phyloP scores from a whole-genome alignment of 163 green algal species.

The Chlamydomonas reinhardtii region DNA sequence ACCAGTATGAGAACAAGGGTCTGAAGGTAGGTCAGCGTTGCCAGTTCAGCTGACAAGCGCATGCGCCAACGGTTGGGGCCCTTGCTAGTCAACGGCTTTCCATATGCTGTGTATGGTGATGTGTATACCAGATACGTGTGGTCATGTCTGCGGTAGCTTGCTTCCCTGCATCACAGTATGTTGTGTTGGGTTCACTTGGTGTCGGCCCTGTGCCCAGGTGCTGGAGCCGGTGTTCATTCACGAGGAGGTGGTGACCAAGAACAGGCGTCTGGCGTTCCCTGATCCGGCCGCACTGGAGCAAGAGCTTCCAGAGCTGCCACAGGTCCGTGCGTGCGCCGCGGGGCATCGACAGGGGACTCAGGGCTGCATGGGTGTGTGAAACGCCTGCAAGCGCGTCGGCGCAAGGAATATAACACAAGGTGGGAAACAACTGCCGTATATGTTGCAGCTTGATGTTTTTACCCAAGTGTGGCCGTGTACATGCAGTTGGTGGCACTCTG shows the following conservation, averaged over 20 bases:
- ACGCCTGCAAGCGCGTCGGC: too few species aligned
- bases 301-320: conserved; percentile 2
- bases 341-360: not conserved
- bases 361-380: not conserved
- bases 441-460: not conserved
- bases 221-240: conserved; percentile 5
- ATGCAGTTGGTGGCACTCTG: conserved; percentile 19
- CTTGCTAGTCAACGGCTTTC: too few species aligned
- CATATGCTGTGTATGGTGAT: too few species aligned
- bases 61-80: too few species aligned
- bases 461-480: not conserved
- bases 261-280: conserved; percentile 16
- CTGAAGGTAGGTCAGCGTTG: not conserved
- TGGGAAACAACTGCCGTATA: too few species aligned
- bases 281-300: not conserved
- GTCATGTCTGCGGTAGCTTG: too few species aligned
- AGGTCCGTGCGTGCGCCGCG: conserved; percentile 23
- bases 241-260: not conserved
- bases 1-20: not conserved
- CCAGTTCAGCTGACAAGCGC: too few species aligned
- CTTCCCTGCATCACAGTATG: too few species aligned
- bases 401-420: too few species aligned
- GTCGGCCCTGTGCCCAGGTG: too few species aligned
- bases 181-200: too few species aligned
- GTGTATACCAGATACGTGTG: too few species aligned